Base-by-base conservation (phyloP, 331 rosid species). In the Acacia pycnantha region DNA sequence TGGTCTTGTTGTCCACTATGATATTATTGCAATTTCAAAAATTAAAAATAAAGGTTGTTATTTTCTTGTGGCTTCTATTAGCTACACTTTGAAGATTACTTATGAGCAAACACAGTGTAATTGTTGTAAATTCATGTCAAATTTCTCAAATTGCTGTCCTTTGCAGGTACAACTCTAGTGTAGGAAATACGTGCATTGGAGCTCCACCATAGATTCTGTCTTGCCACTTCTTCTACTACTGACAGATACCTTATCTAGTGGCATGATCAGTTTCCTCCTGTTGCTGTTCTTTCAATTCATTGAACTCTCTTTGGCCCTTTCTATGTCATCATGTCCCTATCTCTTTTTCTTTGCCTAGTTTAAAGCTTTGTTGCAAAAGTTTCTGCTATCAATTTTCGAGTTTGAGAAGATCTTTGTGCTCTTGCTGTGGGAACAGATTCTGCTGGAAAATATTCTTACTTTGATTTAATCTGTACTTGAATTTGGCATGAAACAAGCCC, bases 401-500 rank as follows among this genome's bases (percentile, higher is more conserved):
- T 8, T 18, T 51, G 22, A 16, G 58, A 51, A 51, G 24, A 51
- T 19, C 3, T 51, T 53, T 53, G 11, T 21, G 24, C 61, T 53
- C 61, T 53, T 53, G 61, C 24, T 53, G n/a, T 53, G 24, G 61
- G 9, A 6, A 53, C 61, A 10, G 61, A 53, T 53, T 53, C 54
- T 2, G 64, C 27, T 6, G 10, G 64, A 22, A n/a, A 56, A 43
- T 22, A 13, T 22, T 47, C 48, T 15, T 35, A 70, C 6, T 24
- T 41, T 43, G 21, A 16, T 70, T 70, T 16, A 27, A 61, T 27
- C n/a, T 11, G 1, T 41, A 11, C 13, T 37, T 19, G 56, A 43
- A 26, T 59, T 82, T 84, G 80, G 86, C 84, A 87, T 82, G 77
- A 81, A 82, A 76, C 26, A 16, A 56, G 26, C 41, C 78, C 71